phyloP scores from a whole-genome alignment of 176 grass and related monocot genomes.

The Bromus sterilis region DNA sequence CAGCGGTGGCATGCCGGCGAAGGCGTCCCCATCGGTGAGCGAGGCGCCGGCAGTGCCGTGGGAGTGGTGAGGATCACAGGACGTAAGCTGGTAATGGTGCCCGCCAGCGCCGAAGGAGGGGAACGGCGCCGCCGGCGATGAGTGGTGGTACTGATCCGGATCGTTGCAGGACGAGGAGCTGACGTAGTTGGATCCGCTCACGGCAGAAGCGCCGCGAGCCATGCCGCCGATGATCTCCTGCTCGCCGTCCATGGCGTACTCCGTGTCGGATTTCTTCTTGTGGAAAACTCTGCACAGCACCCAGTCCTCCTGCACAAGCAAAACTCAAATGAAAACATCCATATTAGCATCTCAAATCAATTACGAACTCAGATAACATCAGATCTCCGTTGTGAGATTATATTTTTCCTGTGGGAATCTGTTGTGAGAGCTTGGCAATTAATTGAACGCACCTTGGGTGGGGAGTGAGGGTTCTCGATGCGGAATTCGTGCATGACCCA shows the following conservation, averaged over 20 bases:
- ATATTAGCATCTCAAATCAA: not conserved
- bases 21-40: not conserved
- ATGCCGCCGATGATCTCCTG: not conserved
- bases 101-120: not conserved
- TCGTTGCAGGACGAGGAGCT: conserved; percentile 1
- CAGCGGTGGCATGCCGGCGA: conserved; percentile 17
- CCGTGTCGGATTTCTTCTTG: conserved; percentile 52
- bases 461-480: conserved; percentile 47
- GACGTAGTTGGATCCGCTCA: not conserved
- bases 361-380: not conserved
- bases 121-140: conserved; percentile 3
- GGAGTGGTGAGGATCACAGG: conserved; percentile 7
- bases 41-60: not conserved
- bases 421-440: no score
- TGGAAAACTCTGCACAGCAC: conserved; percentile 67
- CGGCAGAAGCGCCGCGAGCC: not conserved
- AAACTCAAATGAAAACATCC: not conserved
- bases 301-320: conserved; percentile 51
- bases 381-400: no score
- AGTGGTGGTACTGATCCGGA: conserved; percentile 9
- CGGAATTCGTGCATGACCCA: conserved; percentile 93
- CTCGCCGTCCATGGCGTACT: conserved; percentile 29
- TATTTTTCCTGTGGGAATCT: no score
- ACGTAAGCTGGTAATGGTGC: not conserved
- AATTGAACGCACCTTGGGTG: conserved; percentile 32